Evolutionary conservation across 2,329 filamentous ascomycete species (phyloP).

Genomic region (Dendryphion nanum): DNA sequence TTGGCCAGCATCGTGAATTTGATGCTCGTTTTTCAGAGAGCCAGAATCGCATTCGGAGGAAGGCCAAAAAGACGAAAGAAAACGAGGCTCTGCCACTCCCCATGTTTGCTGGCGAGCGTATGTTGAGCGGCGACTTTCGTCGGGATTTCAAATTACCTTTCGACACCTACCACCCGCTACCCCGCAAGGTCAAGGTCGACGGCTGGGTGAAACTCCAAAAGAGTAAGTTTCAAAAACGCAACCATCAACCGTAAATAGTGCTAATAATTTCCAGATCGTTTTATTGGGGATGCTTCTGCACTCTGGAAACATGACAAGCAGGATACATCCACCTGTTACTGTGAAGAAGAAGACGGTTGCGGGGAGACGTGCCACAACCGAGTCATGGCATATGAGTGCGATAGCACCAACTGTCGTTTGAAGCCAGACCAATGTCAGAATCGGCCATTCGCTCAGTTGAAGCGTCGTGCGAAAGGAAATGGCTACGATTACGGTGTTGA

Average conservation of each 20-base stretch:
- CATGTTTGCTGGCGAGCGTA: slow-evolving; percentile 72
- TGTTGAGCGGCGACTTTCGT: slow-evolving; percentile 61
- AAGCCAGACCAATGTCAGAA: slow-evolving; percentile 76
- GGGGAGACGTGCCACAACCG: slow-evolving; percentile 89
- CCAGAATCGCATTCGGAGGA: slow-evolving; percentile 39
- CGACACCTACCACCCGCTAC: slow-evolving; percentile 84
- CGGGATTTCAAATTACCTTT: slow-evolving; percentile 87
- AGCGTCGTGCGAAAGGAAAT: slow-evolving; percentile 66
- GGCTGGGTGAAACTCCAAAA: slow-evolving; percentile 91
- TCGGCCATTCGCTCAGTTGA: slow-evolving; percentile 79
- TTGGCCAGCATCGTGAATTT: slow-evolving; percentile 64
- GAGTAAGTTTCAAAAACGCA: slow-evolving; percentile 58
- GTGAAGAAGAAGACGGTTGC: slow-evolving; percentile 67
- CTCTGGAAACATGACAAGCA: slow-evolving; percentile 80
- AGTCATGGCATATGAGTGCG: slow-evolving; percentile 97
- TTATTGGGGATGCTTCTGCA: slow-evolving; percentile 77
- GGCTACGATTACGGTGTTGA: slow-evolving; percentile 93
- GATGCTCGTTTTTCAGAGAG: slow-evolving; percentile 48
- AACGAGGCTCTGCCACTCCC: slow-evolving; percentile 69
- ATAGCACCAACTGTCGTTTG: slow-evolving; percentile 81
- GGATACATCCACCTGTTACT: slow-evolving; percentile 66
- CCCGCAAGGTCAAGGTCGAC: slow-evolving; percentile 83
- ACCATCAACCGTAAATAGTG: background rate
- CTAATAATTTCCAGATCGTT: slow-evolving; percentile 63
- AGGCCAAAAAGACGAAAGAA: slow-evolving; percentile 37